Evolutionary conservation across 352 stramenopile genomes (phyloP), one percentile per base, ranked within the genome.

Genomic region (Phytophthora idaei): DNA sequence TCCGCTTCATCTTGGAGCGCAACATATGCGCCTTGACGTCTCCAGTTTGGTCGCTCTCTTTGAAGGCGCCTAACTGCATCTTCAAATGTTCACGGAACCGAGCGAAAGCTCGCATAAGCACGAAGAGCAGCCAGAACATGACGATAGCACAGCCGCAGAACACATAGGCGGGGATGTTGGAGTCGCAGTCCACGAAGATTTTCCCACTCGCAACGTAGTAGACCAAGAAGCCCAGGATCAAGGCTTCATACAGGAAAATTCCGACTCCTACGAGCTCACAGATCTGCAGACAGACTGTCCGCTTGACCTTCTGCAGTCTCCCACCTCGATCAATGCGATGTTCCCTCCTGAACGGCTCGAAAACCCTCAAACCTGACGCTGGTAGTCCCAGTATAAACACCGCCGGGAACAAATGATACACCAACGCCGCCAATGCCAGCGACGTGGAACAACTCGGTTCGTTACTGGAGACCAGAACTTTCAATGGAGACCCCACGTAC

Each of bases 21-120:
- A 88, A 45, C 69, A 90, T 77, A 58, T 92, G 83, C 7, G 82
- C 78, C 44, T 87, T 86, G 32, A 94, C 77, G 58, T 92, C 84
- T 11, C 87, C 87, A 7, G 87, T 94, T 57, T 94, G 87, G 57
- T 93, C 84, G 36, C 77, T 87, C 59, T 94, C 87, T 28, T 87
- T 90, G 44, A 92, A 94, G 37, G 87, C 87, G 6, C 87, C 87
- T 2, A 95, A 65, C 54, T 93, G 85, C 87, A 93, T 92, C 61
- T 93, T 94, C 5, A 95, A 64, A 57, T 95, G 87, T 54, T 95
- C 86, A 7, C 88, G 81, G 57, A 93, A 94, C 34, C 84, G 73
- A 14, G 80, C 86, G 67, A 91, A 95, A 39, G 82, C 84, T 7
- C 76, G 74, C 45, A 92, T 83, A 46, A 92, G 73, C 21, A 87